Evolutionary conservation across 495 filamentous ascomycete genomes (phyloP).

Genomic region (Penicillium bialowiezense): DNA sequence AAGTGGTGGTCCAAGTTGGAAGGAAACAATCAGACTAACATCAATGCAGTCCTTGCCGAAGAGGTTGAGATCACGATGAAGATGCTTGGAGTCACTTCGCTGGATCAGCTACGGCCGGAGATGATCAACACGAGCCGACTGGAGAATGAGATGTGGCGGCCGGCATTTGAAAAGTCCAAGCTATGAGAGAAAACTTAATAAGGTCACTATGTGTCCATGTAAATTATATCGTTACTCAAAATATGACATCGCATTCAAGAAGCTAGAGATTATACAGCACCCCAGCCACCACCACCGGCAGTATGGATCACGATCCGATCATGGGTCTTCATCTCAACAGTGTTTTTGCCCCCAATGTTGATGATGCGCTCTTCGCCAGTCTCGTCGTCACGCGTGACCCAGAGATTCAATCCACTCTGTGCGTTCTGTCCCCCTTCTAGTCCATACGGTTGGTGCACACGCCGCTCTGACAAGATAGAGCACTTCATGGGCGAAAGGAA

Average conservation of each 20-base stretch:
- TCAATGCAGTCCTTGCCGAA: slow-evolving; percentile 13
- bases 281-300: slow-evolving; percentile 55
- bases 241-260: background rate
- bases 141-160: slow-evolving; percentile 23
- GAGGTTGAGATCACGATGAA: slow-evolving; percentile 24
- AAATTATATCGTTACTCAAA: slow-evolving; percentile 1
- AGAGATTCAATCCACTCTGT: slow-evolving; percentile 76
- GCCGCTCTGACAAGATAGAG: slow-evolving; percentile 81
- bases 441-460: slow-evolving; percentile 87
- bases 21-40: background rate
- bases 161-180: slow-evolving; percentile 11
- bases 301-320: slow-evolving; percentile 79
- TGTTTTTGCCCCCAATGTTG: slow-evolving; percentile 92
- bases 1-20: background rate
- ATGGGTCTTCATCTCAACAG: slow-evolving; percentile 77
- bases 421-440: slow-evolving; percentile 83
- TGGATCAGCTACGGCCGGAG: slow-evolving; percentile 16
- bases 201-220: background rate
- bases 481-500: slow-evolving; percentile 87
- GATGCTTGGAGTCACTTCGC: slow-evolving; percentile 18
- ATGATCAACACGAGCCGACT: slow-evolving; percentile 21
- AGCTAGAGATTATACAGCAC: slow-evolving; percentile 17
- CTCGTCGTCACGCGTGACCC: slow-evolving; percentile 64
- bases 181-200: background rate
- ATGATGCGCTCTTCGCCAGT: slow-evolving; percentile 63